Percentiles rank a stretch among this genome's conserved stretches.
Evolutionary conservation across 129 eudicot genomes (phyloP).

Genomic region (Ambrosia trifida): DNA sequence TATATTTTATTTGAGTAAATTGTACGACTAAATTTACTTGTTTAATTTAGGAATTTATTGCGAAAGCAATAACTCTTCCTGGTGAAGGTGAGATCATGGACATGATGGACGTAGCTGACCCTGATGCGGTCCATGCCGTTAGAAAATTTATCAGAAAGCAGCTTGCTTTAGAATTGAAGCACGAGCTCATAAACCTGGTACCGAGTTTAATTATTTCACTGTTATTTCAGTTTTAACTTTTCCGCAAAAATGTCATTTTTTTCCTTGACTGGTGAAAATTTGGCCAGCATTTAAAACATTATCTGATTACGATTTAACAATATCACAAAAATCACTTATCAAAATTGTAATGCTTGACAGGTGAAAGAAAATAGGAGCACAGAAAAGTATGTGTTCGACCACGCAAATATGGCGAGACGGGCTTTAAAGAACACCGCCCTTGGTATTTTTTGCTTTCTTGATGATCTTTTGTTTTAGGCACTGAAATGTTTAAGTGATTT

Average conservation of each 20-base stretch:
- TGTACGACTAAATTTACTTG: background rate
- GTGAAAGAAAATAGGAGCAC: slow-evolving; percentile 75
- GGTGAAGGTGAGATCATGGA: slow-evolving; percentile 98
- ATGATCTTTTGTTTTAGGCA: background rate
- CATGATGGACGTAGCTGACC: slow-evolving; percentile 94
- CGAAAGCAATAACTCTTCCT: slow-evolving; percentile 91
- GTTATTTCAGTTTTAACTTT: no score
- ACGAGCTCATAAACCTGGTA: slow-evolving; percentile 67
- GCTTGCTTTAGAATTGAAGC: slow-evolving; percentile 73
- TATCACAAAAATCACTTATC: background rate
- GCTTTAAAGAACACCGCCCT: slow-evolving; percentile 85
- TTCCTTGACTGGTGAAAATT: no score
- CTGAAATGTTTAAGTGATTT: background rate
- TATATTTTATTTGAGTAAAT: background rate
- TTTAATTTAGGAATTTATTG: slow-evolving; percentile 72
- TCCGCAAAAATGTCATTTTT: no score
- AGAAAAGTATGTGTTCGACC: slow-evolving; percentile 58
- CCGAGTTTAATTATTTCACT: background rate
- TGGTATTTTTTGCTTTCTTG: slow-evolving; percentile 39
- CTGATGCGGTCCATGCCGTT: slow-evolving; percentile 97
- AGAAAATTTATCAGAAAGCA: slow-evolving; percentile 78
- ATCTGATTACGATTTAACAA: background rate
- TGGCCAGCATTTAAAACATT: no score
- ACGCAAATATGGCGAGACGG: slow-evolving; percentile 83
- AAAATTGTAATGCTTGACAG: slow-evolving; percentile 33